phyloP scores from a whole-genome alignment of 108 stramenopile species.

The Skeletonema grethae region DNA sequence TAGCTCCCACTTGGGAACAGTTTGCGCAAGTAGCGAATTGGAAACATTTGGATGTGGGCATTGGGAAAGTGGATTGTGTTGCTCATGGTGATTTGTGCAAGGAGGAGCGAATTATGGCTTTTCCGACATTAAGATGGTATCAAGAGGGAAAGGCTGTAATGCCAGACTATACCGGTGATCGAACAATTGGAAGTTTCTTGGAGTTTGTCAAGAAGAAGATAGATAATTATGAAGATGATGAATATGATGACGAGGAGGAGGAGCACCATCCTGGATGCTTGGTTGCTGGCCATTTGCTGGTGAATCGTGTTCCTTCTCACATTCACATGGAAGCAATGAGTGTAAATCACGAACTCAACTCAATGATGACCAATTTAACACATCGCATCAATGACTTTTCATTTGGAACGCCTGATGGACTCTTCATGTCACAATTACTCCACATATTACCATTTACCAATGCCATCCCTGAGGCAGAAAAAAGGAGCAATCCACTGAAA shows the following conservation, averaged over 20 bases:
- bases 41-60: slow-evolving; percentile 76
- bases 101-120: slow-evolving; percentile 90
- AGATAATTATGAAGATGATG: slow-evolving; percentile 84
- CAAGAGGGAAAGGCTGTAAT: slow-evolving; percentile 67
- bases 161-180: slow-evolving; percentile 93
- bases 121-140: slow-evolving; percentile 95
- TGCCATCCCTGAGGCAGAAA: slow-evolving; percentile 82
- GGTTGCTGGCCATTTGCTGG: slow-evolving; percentile 75
- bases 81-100: slow-evolving; percentile 74
- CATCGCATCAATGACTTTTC: slow-evolving; percentile 93
- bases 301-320: slow-evolving; percentile 96
- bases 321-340: slow-evolving; percentile 98
- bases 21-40: slow-evolving; percentile 77
- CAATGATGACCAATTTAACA: slow-evolving; percentile 93
- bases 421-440: slow-evolving; percentile 41
- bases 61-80: slow-evolving; percentile 95
- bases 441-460: slow-evolving; percentile 70
- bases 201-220: slow-evolving; percentile 80
- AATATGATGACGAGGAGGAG: slow-evolving; percentile 69
- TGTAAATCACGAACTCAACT: slow-evolving; percentile 93
- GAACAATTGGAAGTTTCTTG: slow-evolving; percentile 80
- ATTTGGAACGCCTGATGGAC: slow-evolving; percentile 84
- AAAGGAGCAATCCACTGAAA: slow-evolving; percentile 87
- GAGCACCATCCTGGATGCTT: slow-evolving; percentile 85
- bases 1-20: slow-evolving; percentile 97